Evolutionary conservation across 2,329 filamentous ascomycete genomes (phyloP).

Genomic region (Aspergillus sp.): DNA sequence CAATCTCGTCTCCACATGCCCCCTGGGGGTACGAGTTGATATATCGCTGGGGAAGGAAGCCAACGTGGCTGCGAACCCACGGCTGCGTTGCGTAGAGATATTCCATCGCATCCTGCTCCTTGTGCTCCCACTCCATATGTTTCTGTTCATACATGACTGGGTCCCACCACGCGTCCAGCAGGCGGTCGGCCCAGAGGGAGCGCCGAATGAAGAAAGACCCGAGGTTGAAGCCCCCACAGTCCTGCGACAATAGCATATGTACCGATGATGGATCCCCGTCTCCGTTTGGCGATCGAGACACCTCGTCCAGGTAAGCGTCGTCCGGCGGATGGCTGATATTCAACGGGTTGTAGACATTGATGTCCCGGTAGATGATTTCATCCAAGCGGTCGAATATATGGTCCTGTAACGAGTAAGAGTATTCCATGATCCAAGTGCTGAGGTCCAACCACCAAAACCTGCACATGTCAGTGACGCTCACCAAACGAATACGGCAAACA

Average conservation of each 20-base stretch:
- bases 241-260: conserved; percentile 85
- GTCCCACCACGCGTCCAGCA: conserved; percentile 98
- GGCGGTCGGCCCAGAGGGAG: conserved; percentile 82
- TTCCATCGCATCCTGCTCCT: conserved; percentile 94
- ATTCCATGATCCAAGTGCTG: conserved; percentile 98
- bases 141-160: conserved; percentile 96
- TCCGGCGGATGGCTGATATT: conserved; percentile 85
- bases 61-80: conserved; percentile 86
- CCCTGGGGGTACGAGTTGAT: conserved; percentile 94
- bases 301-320: conserved; percentile 72
- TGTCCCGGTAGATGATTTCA: conserved; percentile 82
- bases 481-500: conserved; percentile 32
- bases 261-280: conserved; percentile 78
- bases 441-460: conserved; percentile 99
- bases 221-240: conserved; percentile 94
- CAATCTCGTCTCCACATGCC: conserved; percentile 66
- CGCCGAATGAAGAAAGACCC: conserved; percentile 91
- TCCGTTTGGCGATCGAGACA: conserved; percentile 70
- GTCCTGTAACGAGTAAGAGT: conserved; percentile 80
- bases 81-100: conserved; percentile 88
- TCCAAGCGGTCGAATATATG: conserved; percentile 85
- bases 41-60: conserved; percentile 84
- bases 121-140: conserved; percentile 99
- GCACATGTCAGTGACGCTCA: conserved; percentile 40
- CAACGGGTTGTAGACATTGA: conserved; percentile 92